Base-by-base conservation (phyloP, 139 green algal genomes). In the Volvox africanus region DNA sequence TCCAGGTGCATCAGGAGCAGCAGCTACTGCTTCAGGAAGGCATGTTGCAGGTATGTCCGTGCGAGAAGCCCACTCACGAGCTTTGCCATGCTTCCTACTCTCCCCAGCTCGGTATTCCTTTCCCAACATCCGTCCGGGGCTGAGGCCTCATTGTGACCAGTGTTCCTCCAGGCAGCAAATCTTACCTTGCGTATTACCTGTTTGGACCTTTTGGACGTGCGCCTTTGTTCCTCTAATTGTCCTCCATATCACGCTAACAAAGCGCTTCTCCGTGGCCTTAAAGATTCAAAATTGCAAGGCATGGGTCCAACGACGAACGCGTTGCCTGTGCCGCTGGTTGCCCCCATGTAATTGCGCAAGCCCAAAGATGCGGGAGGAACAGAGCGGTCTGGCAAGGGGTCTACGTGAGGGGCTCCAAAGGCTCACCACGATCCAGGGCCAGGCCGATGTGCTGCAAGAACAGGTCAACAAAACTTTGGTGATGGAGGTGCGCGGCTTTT, bases 401-500 rank as follows among this genome's bases (percentile, higher is more conserved):
- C 36, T 89, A 37, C 61, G 0, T 6, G 26, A 89, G 36, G 84
- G 84, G 12, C 84, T 89, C n/a, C 62, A 20, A 37, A 37, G 28
- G 84, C 84, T 89, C 69, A 33, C n/a, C 18, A 30, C 44, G 0
- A 55, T 89, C 16, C 69, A 82, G 68, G 28, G 24, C 32, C 37
- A 61, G n/a, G 85, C 85, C 9, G 17, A n/a, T 17, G 69, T 30
- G 2, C 30, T 89, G 18, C 61, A 82, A 50, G 18, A 19, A 28
- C 85, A 89, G 19, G 35, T 89, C 14, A 73, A 89, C 44, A 67
- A 30, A 16, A 82, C 37, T 19, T 50, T 89, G 69, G 36, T 37
- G 17, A 32, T 89, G 37, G 69, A 89, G 85, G 85, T 89, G n/a
- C 9, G 84, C 17, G 80, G 14, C 44, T 55, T 55, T 55, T 55